Conservation (phyloP, 345 rosid genomes). For the Sapria himalayana region DNA sequence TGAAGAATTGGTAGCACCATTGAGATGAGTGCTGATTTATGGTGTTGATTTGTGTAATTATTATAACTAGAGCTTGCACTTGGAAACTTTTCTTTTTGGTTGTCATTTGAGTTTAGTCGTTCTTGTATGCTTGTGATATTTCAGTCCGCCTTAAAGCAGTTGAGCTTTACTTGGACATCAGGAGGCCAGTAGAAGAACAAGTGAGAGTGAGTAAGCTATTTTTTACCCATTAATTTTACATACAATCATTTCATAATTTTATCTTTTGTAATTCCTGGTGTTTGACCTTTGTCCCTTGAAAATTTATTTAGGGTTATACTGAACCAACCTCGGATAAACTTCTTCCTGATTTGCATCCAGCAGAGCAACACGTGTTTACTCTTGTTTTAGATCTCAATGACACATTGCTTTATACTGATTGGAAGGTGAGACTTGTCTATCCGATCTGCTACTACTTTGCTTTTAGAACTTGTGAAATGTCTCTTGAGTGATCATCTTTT, state of each 20-base stretch:
- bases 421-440: slow-evolving; percentile 48
- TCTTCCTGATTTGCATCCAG: slow-evolving; percentile 89
- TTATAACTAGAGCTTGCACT: too few relatives aligned
- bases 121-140: slow-evolving; percentile 8
- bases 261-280: background rate
- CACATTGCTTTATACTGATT: slow-evolving; percentile 74
- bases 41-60: too few relatives aligned
- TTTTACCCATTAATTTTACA: slow-evolving; percentile 1
- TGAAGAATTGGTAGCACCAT: too few relatives aligned
- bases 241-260: background rate
- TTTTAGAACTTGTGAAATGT: background rate
- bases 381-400: slow-evolving; percentile 91
- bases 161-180: slow-evolving; percentile 68
- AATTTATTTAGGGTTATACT: slow-evolving; percentile 49
- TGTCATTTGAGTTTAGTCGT: too few relatives aligned
- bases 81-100: too few relatives aligned
- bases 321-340: slow-evolving; percentile 95
- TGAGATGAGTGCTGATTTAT: too few relatives aligned
- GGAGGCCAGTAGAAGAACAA: slow-evolving; percentile 59
- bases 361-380: slow-evolving; percentile 69
- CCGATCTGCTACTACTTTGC: too few relatives aligned
- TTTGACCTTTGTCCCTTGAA: too few relatives aligned
- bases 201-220: slow-evolving; percentile 28
- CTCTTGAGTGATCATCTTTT: too few relatives aligned
- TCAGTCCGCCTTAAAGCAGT: slow-evolving; percentile 65